These are phyloP conservation scores for Rhinocladiella mackenziei DNA, from an alignment of 2,329 filamentous ascomycete species.

Conservation along the genomic window DNA sequence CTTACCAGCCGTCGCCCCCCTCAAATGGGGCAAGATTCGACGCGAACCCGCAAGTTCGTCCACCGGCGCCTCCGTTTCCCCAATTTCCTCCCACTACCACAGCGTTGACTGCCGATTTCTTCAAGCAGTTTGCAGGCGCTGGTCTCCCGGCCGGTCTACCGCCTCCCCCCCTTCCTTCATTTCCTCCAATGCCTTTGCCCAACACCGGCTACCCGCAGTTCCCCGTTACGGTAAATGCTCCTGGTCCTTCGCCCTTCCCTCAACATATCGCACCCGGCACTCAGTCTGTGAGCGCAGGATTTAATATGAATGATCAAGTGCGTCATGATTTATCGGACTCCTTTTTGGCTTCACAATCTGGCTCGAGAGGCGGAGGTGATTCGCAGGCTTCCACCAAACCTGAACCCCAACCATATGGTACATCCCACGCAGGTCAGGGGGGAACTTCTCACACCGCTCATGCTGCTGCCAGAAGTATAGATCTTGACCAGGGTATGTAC, in stretches of 20 bases:
- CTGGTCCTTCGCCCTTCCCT: constrained; percentile 18
- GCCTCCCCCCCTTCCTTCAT: constrained; percentile 22
- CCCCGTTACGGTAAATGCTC: constrained; percentile 13
- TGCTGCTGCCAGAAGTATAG: constrained; percentile 1
- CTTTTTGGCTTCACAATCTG: constrained; percentile 3
- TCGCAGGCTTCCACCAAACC: not conserved
- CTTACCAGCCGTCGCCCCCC: constrained; percentile 14
- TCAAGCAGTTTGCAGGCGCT: constrained; percentile 27
- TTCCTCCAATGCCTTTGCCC: constrained; percentile 21
- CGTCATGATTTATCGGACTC: constrained; percentile 8
- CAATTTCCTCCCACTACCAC: constrained; percentile 29
- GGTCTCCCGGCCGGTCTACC: constrained; percentile 17
- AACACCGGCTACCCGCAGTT: constrained; percentile 23
- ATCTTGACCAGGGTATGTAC: constrained; percentile 16
- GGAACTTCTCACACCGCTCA: constrained; percentile 6
- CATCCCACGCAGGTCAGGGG: constrained; percentile 1
- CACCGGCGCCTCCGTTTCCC: constrained; percentile 29
- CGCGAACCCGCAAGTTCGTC: constrained; percentile 24
- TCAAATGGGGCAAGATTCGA: constrained; percentile 20
- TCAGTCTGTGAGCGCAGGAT: constrained; percentile 7
- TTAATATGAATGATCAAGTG: constrained; percentile 10
- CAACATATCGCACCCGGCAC: constrained; percentile 10
- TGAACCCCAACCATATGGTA: constrained; percentile 8
- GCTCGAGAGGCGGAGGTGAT: constrained; percentile 7
- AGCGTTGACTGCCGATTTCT: constrained; percentile 26